Evolutionary conservation across 768 basidiomycete genomes (phyloP), one percentile per base, ranked within the genome.

Genomic region (Krasilnikovozyma curviuscula): DNA sequence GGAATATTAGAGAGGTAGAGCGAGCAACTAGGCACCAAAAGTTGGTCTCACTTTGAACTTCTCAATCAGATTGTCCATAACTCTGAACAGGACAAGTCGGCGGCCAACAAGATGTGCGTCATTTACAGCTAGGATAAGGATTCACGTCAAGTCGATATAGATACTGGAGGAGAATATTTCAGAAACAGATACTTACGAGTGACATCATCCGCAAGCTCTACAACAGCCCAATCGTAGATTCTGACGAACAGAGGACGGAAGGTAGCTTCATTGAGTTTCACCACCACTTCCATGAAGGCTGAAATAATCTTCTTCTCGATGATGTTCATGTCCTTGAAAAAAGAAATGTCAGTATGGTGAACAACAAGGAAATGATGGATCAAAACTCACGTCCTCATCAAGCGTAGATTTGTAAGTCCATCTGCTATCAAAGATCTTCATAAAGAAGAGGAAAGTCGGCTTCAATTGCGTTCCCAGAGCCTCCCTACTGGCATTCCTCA

Each of bases 191-290:
- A 46, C 24, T 3, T 43, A 32, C 18, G 25, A 25, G 40, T 24
- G 28, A 69, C 68, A 1, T 71, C 72, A 57, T 53, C 56, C n/a
- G 61, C 57, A 5, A 65, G 53, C 28, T 66, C 66, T 44, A 67
- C 61, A 18, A 88, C 88, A 0, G 86, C 86, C 93, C 93, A 98
- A 61, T 98, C 93, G 58, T 83, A 86, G 49, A 89, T 64, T 46
- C 78, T 77, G 46, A 86, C 77, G 73, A 95, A 91, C 14, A 95
- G 67, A 1, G 91, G 88, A 53, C 77, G 74, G 76, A 98, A 97
- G 0, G 79, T 73, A 0, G 76, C 75, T 56, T 97, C 93, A 59
- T 89, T 93, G 45, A 98, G 69, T 64, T 95, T 95, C 46, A 84
- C 75, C 10, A 88, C 82, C 8, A 95, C 68, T 62, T 91, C 83